Conservation (phyloP, 2,329 filamentous ascomycete species). For the Pyrenophora graminea region DNA sequence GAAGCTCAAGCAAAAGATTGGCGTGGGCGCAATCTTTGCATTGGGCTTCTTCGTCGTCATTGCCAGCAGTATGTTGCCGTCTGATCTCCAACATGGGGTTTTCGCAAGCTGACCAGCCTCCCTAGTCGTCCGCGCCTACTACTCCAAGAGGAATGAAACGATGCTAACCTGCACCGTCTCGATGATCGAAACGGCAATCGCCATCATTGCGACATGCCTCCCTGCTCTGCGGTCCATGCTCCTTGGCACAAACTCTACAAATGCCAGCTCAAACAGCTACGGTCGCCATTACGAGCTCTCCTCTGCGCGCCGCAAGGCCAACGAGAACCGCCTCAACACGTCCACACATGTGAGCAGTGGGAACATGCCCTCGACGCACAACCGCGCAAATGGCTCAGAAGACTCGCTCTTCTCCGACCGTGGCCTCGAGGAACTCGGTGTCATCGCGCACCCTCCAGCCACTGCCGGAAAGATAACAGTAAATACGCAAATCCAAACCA, state of each 20-base stretch:
- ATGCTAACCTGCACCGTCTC: constrained; percentile 33
- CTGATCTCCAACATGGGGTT: background rate
- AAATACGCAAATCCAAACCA: constrained; percentile 20
- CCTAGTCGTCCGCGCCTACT: constrained; percentile 30
- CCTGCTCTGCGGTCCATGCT: constrained; percentile 34
- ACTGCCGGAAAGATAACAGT: constrained; percentile 14
- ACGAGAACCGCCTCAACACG: constrained; percentile 8
- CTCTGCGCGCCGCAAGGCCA: constrained; percentile 18
- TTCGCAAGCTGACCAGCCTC: constrained; percentile 2
- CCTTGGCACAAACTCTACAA: constrained; percentile 22
- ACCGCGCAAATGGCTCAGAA: constrained; percentile 18
- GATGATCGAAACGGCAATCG: constrained; percentile 38
- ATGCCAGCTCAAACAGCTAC: constrained; percentile 23
- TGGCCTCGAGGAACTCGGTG: background rate
- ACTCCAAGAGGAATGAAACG: constrained; percentile 23
- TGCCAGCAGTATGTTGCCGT: constrained; percentile 22
- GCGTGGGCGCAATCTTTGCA: constrained; percentile 28
- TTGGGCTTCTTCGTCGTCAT: constrained; percentile 31
- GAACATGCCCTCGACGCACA: background rate
- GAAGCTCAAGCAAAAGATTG: constrained; percentile 30
- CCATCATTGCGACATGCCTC: constrained; percentile 49
- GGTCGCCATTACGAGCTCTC: constrained; percentile 31
- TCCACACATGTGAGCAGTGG: background rate
- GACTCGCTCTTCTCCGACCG: constrained; percentile 19
- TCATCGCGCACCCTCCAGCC: background rate